phyloP scores from a whole-genome alignment of 2,329 filamentous ascomycete species.

The Xylariomycetidae sp. region DNA sequence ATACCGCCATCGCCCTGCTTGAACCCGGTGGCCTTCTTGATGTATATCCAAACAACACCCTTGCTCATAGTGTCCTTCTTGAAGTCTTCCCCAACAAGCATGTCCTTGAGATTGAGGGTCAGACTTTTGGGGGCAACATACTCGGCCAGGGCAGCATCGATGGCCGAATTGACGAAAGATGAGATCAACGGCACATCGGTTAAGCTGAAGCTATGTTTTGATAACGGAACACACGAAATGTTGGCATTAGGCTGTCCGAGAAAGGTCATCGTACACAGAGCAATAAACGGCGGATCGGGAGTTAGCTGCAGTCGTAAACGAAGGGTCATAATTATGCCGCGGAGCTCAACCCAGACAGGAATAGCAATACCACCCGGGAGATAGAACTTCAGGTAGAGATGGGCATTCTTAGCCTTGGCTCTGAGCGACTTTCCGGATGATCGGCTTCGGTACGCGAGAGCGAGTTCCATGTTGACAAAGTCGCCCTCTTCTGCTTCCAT shows the following conservation, averaged over 20 bases:
- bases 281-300: conserved; percentile 72
- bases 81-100: conserved; percentile 73
- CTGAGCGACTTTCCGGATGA: conserved; percentile 55
- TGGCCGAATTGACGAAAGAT: conserved; percentile 68
- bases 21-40: conserved; percentile 65
- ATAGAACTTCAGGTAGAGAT: conserved; percentile 69
- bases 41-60: conserved; percentile 61
- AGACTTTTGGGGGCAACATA: conserved; percentile 74
- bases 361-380: conserved; percentile 50
- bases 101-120: conserved; percentile 70
- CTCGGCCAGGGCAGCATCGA: conserved; percentile 68
- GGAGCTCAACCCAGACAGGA: conserved; percentile 71
- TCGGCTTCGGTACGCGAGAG: conserved; percentile 66
- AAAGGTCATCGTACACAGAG: conserved; percentile 69
- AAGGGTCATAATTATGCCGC: conserved; percentile 66
- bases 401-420: conserved; percentile 65
- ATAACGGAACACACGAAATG: conserved; percentile 65
- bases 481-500: conserved; percentile 76
- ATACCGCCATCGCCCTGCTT: conserved; percentile 65
- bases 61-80: conserved; percentile 67
- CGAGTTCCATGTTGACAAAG: conserved; percentile 72
- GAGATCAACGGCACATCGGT: conserved; percentile 73
- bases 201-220: conserved; percentile 64
- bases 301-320: conserved; percentile 67
- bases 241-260: conserved; percentile 71